phyloP scores from a whole-genome alignment of 129 eudicot species.

The Centrapalus pauciflorus region DNA sequence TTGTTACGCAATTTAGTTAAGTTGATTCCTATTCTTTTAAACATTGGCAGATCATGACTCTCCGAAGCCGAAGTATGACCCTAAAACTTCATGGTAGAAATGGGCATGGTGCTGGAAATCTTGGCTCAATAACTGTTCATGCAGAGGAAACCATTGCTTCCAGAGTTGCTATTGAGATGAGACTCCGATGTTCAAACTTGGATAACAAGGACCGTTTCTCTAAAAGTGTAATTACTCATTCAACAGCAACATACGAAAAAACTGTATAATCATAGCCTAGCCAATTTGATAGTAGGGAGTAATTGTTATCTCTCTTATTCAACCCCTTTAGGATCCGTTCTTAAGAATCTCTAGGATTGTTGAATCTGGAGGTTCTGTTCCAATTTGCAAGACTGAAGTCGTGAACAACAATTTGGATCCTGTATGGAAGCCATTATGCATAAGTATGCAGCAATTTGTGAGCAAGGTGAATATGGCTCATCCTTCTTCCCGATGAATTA shows the following conservation, averaged over 20 bases:
- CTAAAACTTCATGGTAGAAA: constrained; percentile 51
- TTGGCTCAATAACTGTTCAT: constrained; percentile 66
- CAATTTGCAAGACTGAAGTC: constrained; percentile 94
- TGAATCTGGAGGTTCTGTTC: constrained; percentile 65
- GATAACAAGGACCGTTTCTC: constrained; percentile 86
- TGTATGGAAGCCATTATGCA: constrained; percentile 66
- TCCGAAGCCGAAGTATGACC: constrained; percentile 51
- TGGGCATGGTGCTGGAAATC: constrained; percentile 36
- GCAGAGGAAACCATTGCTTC: constrained; percentile 90
- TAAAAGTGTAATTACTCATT: constrained; percentile 61
- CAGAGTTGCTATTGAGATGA: constrained; percentile 67
- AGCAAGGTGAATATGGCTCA: constrained; percentile 59
- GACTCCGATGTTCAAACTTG: constrained; percentile 54
- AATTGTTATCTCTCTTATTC: not conserved
- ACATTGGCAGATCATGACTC: constrained; percentile 70
- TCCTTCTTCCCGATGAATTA: not conserved
- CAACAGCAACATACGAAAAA: not conserved
- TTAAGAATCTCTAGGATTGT: constrained; percentile 73
- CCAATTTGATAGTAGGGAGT: not conserved
- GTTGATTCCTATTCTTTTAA: not conserved
- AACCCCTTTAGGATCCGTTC: constrained; percentile 74
- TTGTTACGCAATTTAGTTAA: no score
- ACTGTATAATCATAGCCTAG: not conserved
- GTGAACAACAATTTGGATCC: constrained; percentile 84
- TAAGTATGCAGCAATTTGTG: constrained; percentile 68